These are phyloP conservation scores for Tetradesmus obliquus DNA, from an alignment of 139 green algal species.

Conservation along the genomic window DNA sequence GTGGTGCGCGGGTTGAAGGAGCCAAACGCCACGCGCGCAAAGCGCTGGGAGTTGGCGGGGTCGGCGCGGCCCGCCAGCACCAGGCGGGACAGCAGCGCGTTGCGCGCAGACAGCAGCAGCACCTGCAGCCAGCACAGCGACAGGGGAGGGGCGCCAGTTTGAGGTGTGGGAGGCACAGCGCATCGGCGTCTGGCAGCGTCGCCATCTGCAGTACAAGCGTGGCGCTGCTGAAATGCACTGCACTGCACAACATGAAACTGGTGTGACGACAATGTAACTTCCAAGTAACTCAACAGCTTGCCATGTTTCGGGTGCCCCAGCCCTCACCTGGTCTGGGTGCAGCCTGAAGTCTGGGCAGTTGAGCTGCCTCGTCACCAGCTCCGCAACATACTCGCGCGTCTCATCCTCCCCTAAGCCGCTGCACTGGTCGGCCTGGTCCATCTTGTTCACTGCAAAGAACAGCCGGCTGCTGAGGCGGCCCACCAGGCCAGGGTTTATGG, in stretches of 20 bases:
- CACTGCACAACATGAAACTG: too few relatives aligned
- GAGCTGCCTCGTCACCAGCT: constrained; percentile 67
- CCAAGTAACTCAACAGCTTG: background rate
- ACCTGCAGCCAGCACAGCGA: constrained; percentile 58
- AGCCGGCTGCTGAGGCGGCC: constrained; percentile 63
- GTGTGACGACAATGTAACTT: background rate
- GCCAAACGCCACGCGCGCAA: constrained; percentile 73
- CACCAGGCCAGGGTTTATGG: constrained; percentile 79
- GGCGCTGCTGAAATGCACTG: too few relatives aligned
- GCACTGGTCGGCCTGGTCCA: constrained; percentile 31
- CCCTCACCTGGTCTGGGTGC: constrained; percentile 68
- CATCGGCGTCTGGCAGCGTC: background rate
- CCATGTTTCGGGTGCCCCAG: background rate
- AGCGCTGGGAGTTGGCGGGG: constrained; percentile 53
- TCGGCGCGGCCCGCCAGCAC: constrained; percentile 58
- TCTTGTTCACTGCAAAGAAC: constrained; percentile 77
- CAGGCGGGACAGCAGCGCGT: constrained; percentile 75
- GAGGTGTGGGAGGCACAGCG: too few relatives aligned
- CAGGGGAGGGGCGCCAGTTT: background rate
- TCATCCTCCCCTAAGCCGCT: constrained; percentile 70
- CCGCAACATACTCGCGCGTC: constrained; percentile 66
- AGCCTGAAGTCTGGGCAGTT: constrained; percentile 55
- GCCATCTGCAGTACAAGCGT: background rate
- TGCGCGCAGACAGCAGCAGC: constrained; percentile 74
- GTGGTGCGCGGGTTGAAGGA: constrained; percentile 46